Conservation (phyloP, 768 basidiomycete species). For the Dacryopinax primogenitus region DNA sequence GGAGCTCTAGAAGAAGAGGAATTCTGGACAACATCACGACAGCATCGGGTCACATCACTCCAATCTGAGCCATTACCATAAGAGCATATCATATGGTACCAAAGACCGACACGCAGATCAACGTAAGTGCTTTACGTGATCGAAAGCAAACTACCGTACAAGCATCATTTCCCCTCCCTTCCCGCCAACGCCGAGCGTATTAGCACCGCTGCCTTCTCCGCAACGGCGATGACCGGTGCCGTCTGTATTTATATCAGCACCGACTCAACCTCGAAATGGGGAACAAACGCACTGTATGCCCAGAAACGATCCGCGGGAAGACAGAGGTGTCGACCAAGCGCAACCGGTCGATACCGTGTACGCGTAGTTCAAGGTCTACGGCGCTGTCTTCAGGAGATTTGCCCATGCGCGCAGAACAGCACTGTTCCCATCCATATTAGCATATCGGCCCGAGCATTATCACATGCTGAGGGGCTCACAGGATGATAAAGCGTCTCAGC, state of each 20-base stretch:
- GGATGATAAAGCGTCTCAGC: conserved; percentile 15
- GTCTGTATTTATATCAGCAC: neutral
- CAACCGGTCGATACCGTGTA: conserved; percentile 20
- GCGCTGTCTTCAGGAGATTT: conserved; percentile 16
- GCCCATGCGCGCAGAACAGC: conserved; percentile 20
- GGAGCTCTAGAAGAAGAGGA: too few species aligned
- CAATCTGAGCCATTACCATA: too few species aligned
- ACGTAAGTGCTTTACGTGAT: too few species aligned
- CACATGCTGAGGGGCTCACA: conserved; percentile 2
- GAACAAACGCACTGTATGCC: conserved; percentile 16
- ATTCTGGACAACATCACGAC: too few species aligned
- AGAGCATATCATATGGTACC: too few species aligned
- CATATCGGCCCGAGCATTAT: neutral
- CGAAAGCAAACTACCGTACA: too few species aligned
- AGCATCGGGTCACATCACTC: too few species aligned
- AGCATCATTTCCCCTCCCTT: neutral
- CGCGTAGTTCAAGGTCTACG: conserved; percentile 17
- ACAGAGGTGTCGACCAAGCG: conserved; percentile 20
- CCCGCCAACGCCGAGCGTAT: conserved; percentile 5
- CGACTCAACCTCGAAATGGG: neutral
- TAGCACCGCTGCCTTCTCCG: conserved; percentile 20
- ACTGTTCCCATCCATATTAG: conserved; percentile 20
- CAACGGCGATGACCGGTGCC: conserved; percentile 16
- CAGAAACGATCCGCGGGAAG: conserved; percentile 18
- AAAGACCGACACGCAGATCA: too few species aligned